Conservation (phyloP, 148 eudicot genomes). For the Bassia scoparia region DNA sequence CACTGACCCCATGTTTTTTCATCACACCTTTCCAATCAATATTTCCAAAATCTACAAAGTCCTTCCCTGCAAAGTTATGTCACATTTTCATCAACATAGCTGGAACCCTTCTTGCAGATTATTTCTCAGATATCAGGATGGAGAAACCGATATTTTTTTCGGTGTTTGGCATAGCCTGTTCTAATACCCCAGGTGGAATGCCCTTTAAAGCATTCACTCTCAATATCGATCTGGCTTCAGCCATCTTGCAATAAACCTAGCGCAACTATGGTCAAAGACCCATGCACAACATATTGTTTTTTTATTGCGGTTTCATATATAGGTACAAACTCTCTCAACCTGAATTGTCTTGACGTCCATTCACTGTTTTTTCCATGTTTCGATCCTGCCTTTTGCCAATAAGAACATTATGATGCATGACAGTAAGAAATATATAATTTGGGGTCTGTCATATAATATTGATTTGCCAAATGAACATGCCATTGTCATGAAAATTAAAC, state of each 20-base stretch:
- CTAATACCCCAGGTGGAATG: constrained; percentile 96
- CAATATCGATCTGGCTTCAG: constrained; percentile 92
- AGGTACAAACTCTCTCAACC: constrained; percentile 82
- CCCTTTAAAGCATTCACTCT: constrained; percentile 97
- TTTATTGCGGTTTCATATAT: constrained; percentile 82
- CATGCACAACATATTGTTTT: constrained; percentile 95
- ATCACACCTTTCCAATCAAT: constrained; percentile 75
- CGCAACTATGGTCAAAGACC: constrained; percentile 99
- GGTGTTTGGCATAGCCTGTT: constrained; percentile 88
- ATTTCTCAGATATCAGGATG: constrained; percentile 95
- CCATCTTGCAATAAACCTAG: constrained; percentile 92
- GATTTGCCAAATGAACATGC: not conserved
- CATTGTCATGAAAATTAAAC: not conserved
- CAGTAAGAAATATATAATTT: constrained; percentile 9
- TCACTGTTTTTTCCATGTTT: constrained; percentile 91
- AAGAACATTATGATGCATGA: constrained; percentile 49
- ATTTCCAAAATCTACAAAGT: constrained; percentile 90
- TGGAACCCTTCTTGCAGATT: constrained; percentile 85
- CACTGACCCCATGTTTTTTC: constrained; percentile 72
- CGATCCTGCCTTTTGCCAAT: constrained; percentile 99
- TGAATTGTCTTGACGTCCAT: constrained; percentile 88
- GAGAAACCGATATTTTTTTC: constrained; percentile 79
- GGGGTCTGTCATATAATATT: not conserved
- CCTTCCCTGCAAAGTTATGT: constrained; percentile 95
- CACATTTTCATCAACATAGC: constrained; percentile 96